A percentile compares a stretch with the other conserved stretches of the same genome.
These are phyloP conservation scores for Boletus subluridellus DNA, from an alignment of 1,284 basidiomycete species.

Conservation along the genomic window DNA sequence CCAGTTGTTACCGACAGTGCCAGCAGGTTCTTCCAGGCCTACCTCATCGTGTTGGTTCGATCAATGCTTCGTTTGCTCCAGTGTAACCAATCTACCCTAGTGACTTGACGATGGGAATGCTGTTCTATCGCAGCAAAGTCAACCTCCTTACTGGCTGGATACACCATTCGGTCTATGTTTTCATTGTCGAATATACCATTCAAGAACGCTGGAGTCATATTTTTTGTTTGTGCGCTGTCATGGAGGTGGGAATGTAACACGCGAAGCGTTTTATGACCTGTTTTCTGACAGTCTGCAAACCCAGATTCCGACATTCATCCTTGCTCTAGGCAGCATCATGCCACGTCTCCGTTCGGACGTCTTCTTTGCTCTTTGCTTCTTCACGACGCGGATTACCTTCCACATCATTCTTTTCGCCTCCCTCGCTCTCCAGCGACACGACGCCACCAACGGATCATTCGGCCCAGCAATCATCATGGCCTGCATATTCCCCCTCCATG, in stretches of 20 bases:
- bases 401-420: constrained; percentile 44
- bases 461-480: constrained; percentile 42
- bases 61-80: constrained; percentile 8
- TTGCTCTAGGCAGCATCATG: constrained; percentile 47
- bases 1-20: constrained; percentile 25
- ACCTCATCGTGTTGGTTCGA: constrained; percentile 41
- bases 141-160: constrained; percentile 57
- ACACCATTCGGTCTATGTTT: constrained; percentile 54
- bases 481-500: constrained; percentile 50
- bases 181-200: constrained; percentile 45
- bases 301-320: constrained; percentile 56
- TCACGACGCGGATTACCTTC: constrained; percentile 51
- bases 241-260: constrained; percentile 45
- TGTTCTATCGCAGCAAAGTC: constrained; percentile 44
- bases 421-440: constrained; percentile 33
- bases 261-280: background rate
- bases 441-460: constrained; percentile 33
- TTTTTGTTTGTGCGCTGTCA: constrained; percentile 47
- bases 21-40: constrained; percentile 47
- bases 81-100: constrained; percentile 29
- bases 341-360: constrained; percentile 47
- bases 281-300: background rate
- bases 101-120: constrained; percentile 37
- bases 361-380: constrained; percentile 52
- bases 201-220: constrained; percentile 42